Conservation (phyloP, 1,284 basidiomycete genomes). For the Fistulinella staudtii region DNA sequence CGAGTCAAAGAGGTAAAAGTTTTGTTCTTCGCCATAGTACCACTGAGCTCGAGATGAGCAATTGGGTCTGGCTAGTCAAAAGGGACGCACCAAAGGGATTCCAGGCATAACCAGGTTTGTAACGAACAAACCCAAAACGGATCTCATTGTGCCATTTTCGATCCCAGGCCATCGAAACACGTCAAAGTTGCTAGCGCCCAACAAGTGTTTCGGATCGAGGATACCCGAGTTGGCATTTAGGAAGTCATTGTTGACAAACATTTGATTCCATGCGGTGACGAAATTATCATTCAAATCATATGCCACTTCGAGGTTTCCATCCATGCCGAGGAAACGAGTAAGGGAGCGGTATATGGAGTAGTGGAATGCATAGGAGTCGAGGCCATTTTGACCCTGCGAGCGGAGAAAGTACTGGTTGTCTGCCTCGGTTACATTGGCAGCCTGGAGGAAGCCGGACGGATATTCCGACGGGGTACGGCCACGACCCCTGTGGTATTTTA, state of each 20-base stretch:
- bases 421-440: slow-evolving; percentile 58
- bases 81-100: slow-evolving; percentile 60
- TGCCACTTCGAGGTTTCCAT: slow-evolving; percentile 85
- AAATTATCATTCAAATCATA: slow-evolving; percentile 82
- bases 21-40: slow-evolving; percentile 88
- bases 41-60: slow-evolving; percentile 38
- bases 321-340: slow-evolving; percentile 85
- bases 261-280: slow-evolving; percentile 82
- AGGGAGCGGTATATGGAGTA: slow-evolving; percentile 87
- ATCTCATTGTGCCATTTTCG: slow-evolving; percentile 75
- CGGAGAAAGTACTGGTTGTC: slow-evolving; percentile 79
- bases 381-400: slow-evolving; percentile 51
- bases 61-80: neutral
- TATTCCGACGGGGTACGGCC: slow-evolving; percentile 73
- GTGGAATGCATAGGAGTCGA: slow-evolving; percentile 85
- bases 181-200: slow-evolving; percentile 88
- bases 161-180: slow-evolving; percentile 89
- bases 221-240: slow-evolving; percentile 63
- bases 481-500: slow-evolving; percentile 56
- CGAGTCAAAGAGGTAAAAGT: slow-evolving; percentile 81
- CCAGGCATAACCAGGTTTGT: slow-evolving; percentile 82
- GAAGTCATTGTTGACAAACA: slow-evolving; percentile 85
- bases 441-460: slow-evolving; percentile 61
- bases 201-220: slow-evolving; percentile 85
- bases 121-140: slow-evolving; percentile 74